phyloP scores from a whole-genome alignment of 106 monocot genomes.

The Gastrodia elata region DNA sequence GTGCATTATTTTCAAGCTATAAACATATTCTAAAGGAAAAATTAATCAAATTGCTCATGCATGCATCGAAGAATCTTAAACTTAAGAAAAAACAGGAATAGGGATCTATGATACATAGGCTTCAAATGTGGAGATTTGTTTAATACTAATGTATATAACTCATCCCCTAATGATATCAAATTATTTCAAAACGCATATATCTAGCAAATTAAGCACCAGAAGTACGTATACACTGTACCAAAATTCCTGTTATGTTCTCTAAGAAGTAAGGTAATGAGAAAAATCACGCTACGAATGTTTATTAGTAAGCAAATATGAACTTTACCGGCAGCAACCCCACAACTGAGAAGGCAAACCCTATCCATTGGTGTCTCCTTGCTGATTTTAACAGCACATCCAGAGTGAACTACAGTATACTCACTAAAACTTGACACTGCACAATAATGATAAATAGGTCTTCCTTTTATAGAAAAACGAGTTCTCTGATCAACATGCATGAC shows the following conservation, averaged over 20 bases:
- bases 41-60: background rate
- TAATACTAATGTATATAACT: background rate
- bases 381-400: slow-evolving; percentile 87
- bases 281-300: background rate
- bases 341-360: slow-evolving; percentile 79
- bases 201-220: background rate
- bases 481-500: slow-evolving; percentile 87
- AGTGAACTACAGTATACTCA: slow-evolving; percentile 90
- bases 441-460: slow-evolving; percentile 77
- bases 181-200: background rate
- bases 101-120: background rate
- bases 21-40: background rate
- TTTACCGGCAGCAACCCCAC: slow-evolving; percentile 86
- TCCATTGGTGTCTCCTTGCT: slow-evolving; percentile 54
- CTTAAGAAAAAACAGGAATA: background rate
- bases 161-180: background rate
- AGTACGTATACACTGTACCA: background rate
- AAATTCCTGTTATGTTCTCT: background rate
- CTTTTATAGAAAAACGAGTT: slow-evolving; percentile 73
- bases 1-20: background rate
- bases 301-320: background rate
- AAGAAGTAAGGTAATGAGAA: background rate
- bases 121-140: background rate
- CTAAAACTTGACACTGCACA: slow-evolving; percentile 97
- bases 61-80: background rate